Percentiles rank a stretch among this genome's conserved stretches.
Conservation (phyloP, 2,329 filamentous ascomycete genomes). For the Verticillium zaregamsianum region DNA sequence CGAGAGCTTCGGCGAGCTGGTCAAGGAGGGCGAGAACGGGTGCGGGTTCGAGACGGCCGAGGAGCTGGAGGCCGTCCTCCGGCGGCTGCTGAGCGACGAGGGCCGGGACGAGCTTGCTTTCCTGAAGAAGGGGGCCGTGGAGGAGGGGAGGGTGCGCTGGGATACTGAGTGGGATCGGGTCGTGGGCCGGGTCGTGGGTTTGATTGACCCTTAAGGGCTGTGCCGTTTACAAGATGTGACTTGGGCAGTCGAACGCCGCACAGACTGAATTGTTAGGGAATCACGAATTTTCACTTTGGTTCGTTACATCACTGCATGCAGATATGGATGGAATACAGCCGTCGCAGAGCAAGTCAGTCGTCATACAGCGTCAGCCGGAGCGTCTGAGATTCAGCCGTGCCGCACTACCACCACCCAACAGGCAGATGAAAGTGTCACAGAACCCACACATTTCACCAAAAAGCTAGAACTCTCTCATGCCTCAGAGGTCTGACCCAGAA, state of each 20-base stretch:
- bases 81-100: conserved; percentile 54
- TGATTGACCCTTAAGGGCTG: conserved; percentile 22
- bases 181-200: conserved; percentile 66
- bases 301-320: neutral
- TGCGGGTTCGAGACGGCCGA: conserved; percentile 72
- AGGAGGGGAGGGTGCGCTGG: conserved; percentile 77
- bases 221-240: too few species aligned
- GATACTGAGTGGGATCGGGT: conserved; percentile 89
- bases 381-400: too few species aligned
- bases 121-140: conserved; percentile 65
- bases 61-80: conserved; percentile 61
- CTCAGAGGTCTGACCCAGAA: too few species aligned
- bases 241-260: too few species aligned
- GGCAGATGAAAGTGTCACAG: too few species aligned
- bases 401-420: too few species aligned
- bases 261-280: too few species aligned
- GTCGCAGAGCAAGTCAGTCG: neutral
- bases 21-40: conserved; percentile 82
- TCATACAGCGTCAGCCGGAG: neutral
- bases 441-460: too few species aligned
- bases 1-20: conserved; percentile 86
- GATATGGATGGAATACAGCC: too few species aligned
- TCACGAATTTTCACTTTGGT: neutral
- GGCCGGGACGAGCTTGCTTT: conserved; percentile 49
- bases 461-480: too few species aligned